phyloP scores from a whole-genome alignment of 768 basidiomycete species.

The Ramaria rubella region DNA sequence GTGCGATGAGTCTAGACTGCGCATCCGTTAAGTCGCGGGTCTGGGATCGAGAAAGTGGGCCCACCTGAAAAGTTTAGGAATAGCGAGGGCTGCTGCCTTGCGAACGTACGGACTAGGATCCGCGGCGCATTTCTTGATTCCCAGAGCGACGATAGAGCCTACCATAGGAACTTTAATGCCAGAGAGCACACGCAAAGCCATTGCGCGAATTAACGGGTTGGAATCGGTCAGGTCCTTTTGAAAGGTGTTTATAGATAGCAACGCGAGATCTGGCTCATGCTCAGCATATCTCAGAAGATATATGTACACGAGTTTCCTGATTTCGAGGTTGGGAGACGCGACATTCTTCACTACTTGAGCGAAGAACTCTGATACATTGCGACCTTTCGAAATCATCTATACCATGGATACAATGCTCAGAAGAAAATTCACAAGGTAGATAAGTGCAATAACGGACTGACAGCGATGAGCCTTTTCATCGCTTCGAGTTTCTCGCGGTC shows the following conservation, averaged over 20 bases:
- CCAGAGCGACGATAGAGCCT: conserved; percentile 74
- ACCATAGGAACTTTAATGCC: conserved; percentile 90
- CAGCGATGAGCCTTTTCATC: conserved; percentile 91
- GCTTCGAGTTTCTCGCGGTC: conserved; percentile 92
- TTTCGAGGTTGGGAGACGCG: conserved; percentile 84
- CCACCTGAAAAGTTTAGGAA: conserved; percentile 79
- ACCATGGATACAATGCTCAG: conserved; percentile 4
- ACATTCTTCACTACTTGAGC: conserved; percentile 97
- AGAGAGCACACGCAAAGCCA: conserved; percentile 90
- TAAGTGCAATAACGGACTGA: conserved; percentile 36
- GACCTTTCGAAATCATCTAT: conserved; percentile 87
- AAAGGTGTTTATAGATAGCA: conserved; percentile 97
- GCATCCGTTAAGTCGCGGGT: conserved; percentile 3
- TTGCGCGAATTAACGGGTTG: conserved; percentile 91
- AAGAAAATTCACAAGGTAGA: not conserved
- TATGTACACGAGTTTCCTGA: conserved; percentile 96
- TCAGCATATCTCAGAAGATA: conserved; percentile 93
- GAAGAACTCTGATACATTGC: conserved; percentile 89
- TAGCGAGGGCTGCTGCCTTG: conserved; percentile 85
- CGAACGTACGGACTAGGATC: conserved; percentile 94
- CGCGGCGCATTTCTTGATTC: conserved; percentile 85
- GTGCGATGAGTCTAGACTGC: conserved; percentile 69
- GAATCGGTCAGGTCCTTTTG: conserved; percentile 92
- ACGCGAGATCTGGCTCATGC: conserved; percentile 87
- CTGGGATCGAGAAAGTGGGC: conserved; percentile 19